A percentile compares a stretch with the other conserved stretches of the same genome.
Evolutionary conservation across 2,329 filamentous ascomycete genomes (phyloP).

Genomic region (Xylariaceae sp.): DNA sequence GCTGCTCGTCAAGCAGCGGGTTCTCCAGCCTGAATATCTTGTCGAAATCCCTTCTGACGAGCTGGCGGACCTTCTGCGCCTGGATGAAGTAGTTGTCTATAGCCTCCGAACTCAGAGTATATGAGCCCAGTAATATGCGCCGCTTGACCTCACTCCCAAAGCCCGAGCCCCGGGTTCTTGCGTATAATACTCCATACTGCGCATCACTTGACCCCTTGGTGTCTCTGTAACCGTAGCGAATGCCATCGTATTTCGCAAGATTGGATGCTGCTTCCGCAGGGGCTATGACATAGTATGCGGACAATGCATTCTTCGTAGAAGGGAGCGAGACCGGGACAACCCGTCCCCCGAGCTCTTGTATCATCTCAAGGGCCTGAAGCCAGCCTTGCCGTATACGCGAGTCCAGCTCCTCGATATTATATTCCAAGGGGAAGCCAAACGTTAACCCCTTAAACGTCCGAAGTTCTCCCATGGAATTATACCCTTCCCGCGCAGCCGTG

Average conservation of each 20-base stretch:
- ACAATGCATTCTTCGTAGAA: conserved; percentile 77
- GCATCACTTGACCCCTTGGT: conserved; percentile 46
- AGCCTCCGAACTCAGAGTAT: conserved; percentile 81
- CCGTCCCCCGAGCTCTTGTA: conserved; percentile 63
- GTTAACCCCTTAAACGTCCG: conserved; percentile 37
- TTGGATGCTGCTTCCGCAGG: conserved; percentile 95
- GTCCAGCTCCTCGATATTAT: conserved; percentile 80
- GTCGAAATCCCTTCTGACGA: conserved; percentile 86
- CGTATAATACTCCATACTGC: conserved; percentile 64
- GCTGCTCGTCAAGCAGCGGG: conserved; percentile 54
- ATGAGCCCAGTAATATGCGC: conserved; percentile 83
- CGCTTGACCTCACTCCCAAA: conserved; percentile 84
- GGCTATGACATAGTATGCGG: conserved; percentile 92
- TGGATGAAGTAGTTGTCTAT: conserved; percentile 97
- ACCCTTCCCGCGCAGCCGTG: conserved; percentile 30
- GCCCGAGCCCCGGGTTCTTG: conserved; percentile 65
- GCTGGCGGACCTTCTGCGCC: conserved; percentile 78
- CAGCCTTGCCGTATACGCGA: conserved; percentile 66
- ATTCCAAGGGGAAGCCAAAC: conserved; percentile 65
- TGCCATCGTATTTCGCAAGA: conserved; percentile 91
- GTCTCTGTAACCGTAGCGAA: conserved; percentile 74
- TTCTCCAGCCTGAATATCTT: conserved; percentile 67
- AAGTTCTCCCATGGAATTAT: conserved; percentile 17
- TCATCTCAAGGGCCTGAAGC: conserved; percentile 54
- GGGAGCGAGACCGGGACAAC: conserved; percentile 77